Evolutionary conservation across 75 land plant genomes (phyloP).

Genomic region (Adiantum capillusveneris): DNA sequence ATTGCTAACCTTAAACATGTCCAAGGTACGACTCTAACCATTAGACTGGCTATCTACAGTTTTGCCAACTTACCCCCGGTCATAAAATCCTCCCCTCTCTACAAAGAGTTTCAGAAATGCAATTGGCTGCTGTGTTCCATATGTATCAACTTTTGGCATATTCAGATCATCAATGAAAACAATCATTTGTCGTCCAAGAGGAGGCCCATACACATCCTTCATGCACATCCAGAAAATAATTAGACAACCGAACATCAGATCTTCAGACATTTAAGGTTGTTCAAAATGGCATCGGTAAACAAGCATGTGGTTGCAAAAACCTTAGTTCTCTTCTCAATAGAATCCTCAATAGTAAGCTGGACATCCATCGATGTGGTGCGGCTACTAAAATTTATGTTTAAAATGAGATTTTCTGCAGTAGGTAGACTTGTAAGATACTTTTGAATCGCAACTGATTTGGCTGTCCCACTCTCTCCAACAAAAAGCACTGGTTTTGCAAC

Average conservation of each 20-base stretch:
- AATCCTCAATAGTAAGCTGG: constrained; percentile 30
- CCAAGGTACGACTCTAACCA: too few relatives aligned
- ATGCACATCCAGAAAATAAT: neutral
- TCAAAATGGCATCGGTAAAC: too few relatives aligned
- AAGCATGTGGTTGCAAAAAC: neutral
- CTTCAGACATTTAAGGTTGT: too few relatives aligned
- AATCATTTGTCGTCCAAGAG: constrained; percentile 28
- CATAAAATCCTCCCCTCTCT: constrained; percentile 29
- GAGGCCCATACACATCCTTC: constrained; percentile 30
- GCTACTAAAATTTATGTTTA: constrained; percentile 22
- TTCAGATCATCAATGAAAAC: constrained; percentile 33
- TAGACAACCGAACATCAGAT: too few relatives aligned
- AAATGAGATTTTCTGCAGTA: constrained; percentile 7
- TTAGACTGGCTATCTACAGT: too few relatives aligned
- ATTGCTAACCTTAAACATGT: too few relatives aligned
- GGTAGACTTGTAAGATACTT: constrained; percentile 24
- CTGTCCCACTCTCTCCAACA: constrained; percentile 38
- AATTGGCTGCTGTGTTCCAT: constrained; percentile 39
- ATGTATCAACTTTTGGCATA: constrained; percentile 34
- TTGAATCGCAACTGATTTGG: constrained; percentile 29
- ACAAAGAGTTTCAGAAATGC: constrained; percentile 29
- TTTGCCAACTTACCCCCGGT: constrained; percentile 33
- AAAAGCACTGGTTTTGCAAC: constrained; percentile 25
- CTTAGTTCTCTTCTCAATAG: constrained; percentile 27
- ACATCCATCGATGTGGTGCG: constrained; percentile 33